Percentiles rank a stretch among this genome's conserved stretches.
These are phyloP conservation scores for Trichoderma lentiforme DNA, from an alignment of 2,329 filamentous ascomycete species.

Conservation along the genomic window DNA sequence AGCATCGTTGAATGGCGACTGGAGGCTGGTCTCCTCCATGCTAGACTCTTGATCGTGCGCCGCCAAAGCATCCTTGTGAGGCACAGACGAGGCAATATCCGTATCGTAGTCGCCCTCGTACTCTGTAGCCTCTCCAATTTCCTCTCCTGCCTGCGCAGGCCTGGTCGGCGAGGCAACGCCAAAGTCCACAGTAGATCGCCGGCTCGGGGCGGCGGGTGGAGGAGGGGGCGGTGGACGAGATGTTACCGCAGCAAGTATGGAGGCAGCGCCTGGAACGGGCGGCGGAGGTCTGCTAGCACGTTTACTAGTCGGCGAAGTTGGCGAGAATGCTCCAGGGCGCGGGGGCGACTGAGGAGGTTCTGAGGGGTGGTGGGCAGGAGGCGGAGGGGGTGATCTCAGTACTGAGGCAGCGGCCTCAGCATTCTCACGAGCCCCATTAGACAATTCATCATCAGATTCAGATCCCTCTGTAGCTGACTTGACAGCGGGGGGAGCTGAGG, in stretches of 20 bases:
- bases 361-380: constrained; percentile 24
- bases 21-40: constrained; percentile 65
- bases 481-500: constrained; percentile 49
- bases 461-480: constrained; percentile 73
- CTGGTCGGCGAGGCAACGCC: constrained; percentile 42
- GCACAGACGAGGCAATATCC: constrained; percentile 90
- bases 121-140: constrained; percentile 77
- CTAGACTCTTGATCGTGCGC: constrained; percentile 75
- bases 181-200: constrained; percentile 58
- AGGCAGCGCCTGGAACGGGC: constrained; percentile 58
- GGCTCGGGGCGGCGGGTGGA: constrained; percentile 54
- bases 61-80: constrained; percentile 89
- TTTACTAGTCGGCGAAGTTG: constrained; percentile 49
- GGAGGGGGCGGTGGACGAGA: constrained; percentile 66
- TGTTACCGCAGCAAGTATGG: constrained; percentile 47
- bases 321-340: constrained; percentile 39
- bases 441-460: constrained; percentile 85
- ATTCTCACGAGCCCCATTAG: constrained; percentile 47
- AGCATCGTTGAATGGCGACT: constrained; percentile 53
- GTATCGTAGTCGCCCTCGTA: constrained; percentile 99
- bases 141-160: constrained; percentile 50
- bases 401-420: constrained; percentile 27
- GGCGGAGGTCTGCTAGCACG: constrained; percentile 56
- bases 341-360: constrained; percentile 33
- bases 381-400: constrained; percentile 38